phyloP scores from a whole-genome alignment of 768 basidiomycete genomes.

The Agaricus sinodeliciosus region DNA sequence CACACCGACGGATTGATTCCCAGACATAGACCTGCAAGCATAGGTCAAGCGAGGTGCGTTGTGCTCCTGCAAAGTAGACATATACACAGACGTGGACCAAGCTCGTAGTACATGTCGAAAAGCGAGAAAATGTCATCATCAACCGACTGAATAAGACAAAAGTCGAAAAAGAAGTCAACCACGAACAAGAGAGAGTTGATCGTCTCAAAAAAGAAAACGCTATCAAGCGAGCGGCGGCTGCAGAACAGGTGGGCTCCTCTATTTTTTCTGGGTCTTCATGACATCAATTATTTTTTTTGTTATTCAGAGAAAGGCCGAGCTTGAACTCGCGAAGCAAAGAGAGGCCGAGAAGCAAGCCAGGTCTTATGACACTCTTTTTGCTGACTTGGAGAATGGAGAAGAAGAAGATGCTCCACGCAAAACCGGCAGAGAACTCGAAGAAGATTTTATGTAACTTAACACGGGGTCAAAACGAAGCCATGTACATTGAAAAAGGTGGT shows the following conservation, averaged over 20 bases:
- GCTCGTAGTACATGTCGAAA: constrained; percentile 60
- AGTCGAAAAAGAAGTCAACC: constrained; percentile 75
- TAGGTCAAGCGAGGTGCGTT: constrained; percentile 74
- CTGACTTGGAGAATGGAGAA: constrained; percentile 31
- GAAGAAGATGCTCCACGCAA: constrained; percentile 45
- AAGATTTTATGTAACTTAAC: constrained; percentile 72
- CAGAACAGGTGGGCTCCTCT: constrained; percentile 49
- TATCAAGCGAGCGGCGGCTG: constrained; percentile 51
- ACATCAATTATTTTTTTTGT: background rate
- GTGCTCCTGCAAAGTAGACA: background rate
- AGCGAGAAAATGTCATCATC: constrained; percentile 83
- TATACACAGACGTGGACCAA: constrained; percentile 1
- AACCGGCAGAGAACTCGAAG: constrained; percentile 72
- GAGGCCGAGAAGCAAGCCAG: constrained; percentile 84
- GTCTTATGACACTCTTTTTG: constrained; percentile 82
- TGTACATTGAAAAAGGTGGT: background rate
- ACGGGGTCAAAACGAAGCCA: background rate
- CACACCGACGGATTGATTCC: background rate
- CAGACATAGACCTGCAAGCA: constrained; percentile 38
- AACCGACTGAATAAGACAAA: constrained; percentile 96
- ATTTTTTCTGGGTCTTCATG: no score
- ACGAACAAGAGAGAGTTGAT: constrained; percentile 83
- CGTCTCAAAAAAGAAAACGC: constrained; percentile 74
- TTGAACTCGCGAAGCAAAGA: constrained; percentile 64
- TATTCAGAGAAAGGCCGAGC: constrained; percentile 69